phyloP scores from a whole-genome alignment of 169 alveolate species.

The Plasmodium fragile region DNA sequence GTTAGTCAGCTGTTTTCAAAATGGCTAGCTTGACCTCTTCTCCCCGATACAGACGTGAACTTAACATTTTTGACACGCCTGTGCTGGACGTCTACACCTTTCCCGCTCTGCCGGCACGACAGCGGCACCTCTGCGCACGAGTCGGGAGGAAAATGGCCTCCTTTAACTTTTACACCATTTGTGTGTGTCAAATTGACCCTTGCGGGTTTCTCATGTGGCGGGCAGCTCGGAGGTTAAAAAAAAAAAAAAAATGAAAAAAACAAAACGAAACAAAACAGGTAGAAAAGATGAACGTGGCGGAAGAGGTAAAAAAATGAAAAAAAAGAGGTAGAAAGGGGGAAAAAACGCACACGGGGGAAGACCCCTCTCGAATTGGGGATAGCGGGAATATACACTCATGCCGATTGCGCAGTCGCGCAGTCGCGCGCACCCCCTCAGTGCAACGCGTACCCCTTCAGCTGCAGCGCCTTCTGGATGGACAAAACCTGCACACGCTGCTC shows the following conservation, averaged over 20 bases:
- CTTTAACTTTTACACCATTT: neutral
- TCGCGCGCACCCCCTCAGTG: neutral
- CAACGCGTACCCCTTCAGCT: constrained; percentile 40
- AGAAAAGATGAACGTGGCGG: neutral
- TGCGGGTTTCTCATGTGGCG: neutral
- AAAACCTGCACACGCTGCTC: constrained; percentile 43
- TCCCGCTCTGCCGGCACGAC: neutral
- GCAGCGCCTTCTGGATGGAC: constrained; percentile 63
- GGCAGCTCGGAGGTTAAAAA: neutral
- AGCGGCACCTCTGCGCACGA: neutral
- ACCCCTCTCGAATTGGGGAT: neutral
- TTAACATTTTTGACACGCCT: neutral
- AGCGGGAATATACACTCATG: neutral
- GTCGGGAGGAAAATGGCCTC: neutral
- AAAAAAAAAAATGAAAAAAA: neutral
- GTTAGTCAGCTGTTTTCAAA: neutral
- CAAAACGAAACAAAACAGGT: neutral
- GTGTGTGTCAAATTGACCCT: neutral
- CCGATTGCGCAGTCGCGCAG: neutral
- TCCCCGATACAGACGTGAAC: neutral
- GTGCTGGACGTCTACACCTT: neutral
- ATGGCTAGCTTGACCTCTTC: neutral
- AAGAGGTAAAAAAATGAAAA: neutral
- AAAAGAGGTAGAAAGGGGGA: neutral
- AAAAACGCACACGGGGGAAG: neutral